Evolutionary conservation across 768 basidiomycete species (phyloP).

Genomic region (Psilocybe subaeruginosa): DNA sequence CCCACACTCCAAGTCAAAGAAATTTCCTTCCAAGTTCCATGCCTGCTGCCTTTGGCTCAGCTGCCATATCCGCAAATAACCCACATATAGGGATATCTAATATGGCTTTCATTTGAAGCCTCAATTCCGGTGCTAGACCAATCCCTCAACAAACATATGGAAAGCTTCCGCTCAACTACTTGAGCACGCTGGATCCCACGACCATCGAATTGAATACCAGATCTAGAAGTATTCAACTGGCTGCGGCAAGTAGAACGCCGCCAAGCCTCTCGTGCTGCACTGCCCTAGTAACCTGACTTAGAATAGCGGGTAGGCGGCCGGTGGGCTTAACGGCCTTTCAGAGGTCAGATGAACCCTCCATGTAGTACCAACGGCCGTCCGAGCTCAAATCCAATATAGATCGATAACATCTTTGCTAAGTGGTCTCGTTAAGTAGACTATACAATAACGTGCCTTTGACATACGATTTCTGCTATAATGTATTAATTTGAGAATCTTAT

Average conservation of each 20-base stretch:
- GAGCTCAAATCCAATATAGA: not conserved
- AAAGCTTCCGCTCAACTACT: not conserved
- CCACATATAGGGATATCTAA: no score
- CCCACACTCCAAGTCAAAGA: not conserved
- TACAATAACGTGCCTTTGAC: no score
- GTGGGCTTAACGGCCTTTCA: not conserved
- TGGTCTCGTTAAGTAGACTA: not conserved
- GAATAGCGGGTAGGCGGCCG: not conserved
- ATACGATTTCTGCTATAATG: no score
- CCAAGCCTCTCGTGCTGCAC: not conserved
- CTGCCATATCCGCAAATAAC: not conserved
- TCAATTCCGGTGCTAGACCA: not conserved
- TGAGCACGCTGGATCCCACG: not conserved
- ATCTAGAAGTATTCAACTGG: not conserved
- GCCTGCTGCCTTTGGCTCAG: not conserved
- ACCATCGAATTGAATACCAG: not conserved
- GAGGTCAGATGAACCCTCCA: not conserved
- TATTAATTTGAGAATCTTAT: no score
- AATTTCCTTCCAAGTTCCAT: not conserved
- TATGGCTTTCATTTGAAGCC: not conserved
- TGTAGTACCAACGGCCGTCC: not conserved
- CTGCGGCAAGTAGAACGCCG: not conserved
- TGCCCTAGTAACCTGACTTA: not conserved
- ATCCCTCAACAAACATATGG: not conserved
- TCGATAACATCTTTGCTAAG: not conserved